phyloP scores from a whole-genome alignment of 129 eudicot genomes.

The Artemisia annua region DNA sequence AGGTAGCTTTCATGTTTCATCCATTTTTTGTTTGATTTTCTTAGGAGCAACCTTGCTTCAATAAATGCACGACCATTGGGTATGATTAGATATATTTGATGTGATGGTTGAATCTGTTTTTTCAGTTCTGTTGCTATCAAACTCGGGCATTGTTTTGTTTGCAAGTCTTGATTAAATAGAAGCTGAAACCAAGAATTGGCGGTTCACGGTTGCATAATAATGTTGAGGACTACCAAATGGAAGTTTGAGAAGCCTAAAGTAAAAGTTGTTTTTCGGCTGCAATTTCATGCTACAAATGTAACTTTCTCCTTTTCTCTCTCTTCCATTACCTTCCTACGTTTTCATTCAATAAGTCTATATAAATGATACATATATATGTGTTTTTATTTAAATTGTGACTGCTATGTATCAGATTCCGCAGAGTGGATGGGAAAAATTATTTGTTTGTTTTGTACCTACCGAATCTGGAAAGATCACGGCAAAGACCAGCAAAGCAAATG shows the following conservation, averaged over 20 bases:
- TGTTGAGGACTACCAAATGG: constrained; percentile 91
- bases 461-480: constrained; percentile 88
- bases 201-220: constrained; percentile 43
- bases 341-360: too few relatives aligned
- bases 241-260: constrained; percentile 94
- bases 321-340: not conserved
- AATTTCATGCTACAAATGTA: constrained; percentile 97
- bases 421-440: constrained; percentile 94
- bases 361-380: not conserved
- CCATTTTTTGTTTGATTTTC: too few relatives aligned
- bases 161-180: constrained; percentile 16
- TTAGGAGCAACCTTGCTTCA: too few relatives aligned
- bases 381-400: constrained; percentile 13
- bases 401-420: constrained; percentile 68
- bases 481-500: constrained; percentile 94
- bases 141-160: constrained; percentile 1
- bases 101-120: not conserved
- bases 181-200: constrained; percentile 19
- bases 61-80: too few relatives aligned
- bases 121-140: not conserved
- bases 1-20: too few relatives aligned
- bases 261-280: constrained; percentile 97
- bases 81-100: too few relatives aligned
- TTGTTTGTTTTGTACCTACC: constrained; percentile 70
- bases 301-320: not conserved